Conservation (phyloP, 2,329 filamentous ascomycete species). For the Fusarium domesticum region DNA sequence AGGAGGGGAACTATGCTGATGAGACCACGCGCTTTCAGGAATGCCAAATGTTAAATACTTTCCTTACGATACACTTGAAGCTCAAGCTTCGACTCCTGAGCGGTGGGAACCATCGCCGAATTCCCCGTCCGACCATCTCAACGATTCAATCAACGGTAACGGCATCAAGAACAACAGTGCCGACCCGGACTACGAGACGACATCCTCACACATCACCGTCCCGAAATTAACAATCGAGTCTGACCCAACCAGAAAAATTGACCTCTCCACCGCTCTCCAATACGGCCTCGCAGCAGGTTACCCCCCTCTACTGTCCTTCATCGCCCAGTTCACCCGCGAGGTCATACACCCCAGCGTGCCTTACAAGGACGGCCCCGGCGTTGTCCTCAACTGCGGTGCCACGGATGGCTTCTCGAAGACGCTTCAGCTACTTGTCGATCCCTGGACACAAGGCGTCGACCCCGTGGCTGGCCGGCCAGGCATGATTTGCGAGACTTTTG, state of each 20-base stretch:
- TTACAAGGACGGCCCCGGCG: constrained; percentile 71
- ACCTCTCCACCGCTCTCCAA: constrained; percentile 77
- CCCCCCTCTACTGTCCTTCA: constrained; percentile 71
- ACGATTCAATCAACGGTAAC: background rate
- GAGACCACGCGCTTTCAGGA: constrained; percentile 45
- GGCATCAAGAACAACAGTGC: constrained; percentile 5
- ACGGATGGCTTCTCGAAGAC: constrained; percentile 84
- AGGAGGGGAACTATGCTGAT: constrained; percentile 6
- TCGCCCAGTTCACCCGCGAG: constrained; percentile 73
- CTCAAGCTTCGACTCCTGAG: constrained; percentile 69
- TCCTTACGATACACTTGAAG: constrained; percentile 87
- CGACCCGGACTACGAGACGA: constrained; percentile 37
- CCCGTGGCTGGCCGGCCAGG: constrained; percentile 69
- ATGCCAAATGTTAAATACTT: constrained; percentile 80
- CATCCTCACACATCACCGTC: constrained; percentile 58
- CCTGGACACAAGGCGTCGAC: constrained; percentile 69
- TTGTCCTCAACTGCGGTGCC: constrained; percentile 75
- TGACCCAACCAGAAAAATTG: constrained; percentile 68
- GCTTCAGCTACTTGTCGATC: constrained; percentile 70
- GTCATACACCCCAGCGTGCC: constrained; percentile 78
- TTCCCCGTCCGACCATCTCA: constrained; percentile 39
- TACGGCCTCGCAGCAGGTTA: constrained; percentile 84
- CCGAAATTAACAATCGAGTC: constrained; percentile 61
- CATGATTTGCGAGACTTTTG: constrained; percentile 74
- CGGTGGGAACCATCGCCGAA: constrained; percentile 72